Evolutionary conservation across 2,329 filamentous ascomycete genomes (phyloP), one percentile per base, ranked within the genome.

Genomic region (Periconia sp.): DNA sequence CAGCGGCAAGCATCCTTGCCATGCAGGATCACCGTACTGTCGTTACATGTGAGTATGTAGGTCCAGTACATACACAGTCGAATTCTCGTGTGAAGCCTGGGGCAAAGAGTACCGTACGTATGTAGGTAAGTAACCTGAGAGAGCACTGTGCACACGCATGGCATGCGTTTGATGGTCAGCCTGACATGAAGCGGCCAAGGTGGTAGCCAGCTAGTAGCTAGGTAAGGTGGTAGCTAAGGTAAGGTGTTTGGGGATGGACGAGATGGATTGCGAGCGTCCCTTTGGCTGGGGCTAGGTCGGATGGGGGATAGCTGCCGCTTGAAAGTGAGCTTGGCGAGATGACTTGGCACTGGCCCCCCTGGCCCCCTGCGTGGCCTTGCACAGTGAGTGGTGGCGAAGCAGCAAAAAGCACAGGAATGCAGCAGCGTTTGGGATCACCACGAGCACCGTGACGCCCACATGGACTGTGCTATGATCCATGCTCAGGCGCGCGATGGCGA

Each of bases 251-350:
- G 45, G 48, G 20, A 41, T 23, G 41, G 19, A 31, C 19, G 17
- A 19, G 14, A 40, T 40, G 46, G 45, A 17, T 18, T 41, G 49
- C 41, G 19, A 41, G 35, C 33, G 35, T 43, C n/a, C n/a, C 43
- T 55, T 43, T 49, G 40, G 41, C 17, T 33, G 41, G 27, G 43
- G 44, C 50, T 51, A 51, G 42, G 14, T 31, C 23, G 18, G 18
- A 49, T 47, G 19, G 30, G 49, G 46, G 15, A 50, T 52, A 20
- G 53, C 31, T 55, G 13, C 50, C 31, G 48, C 51, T 37, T 49
- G 42, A n/a, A n/a, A 42, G 45, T 44, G 50, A 44, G 31, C 30
- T 30, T 19, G 19, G n/a, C 33, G 23, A 37, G 11, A 37, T 37
- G 33, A n/a, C 33, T 37, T 37, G 33, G 33, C 33, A 37, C 33